phyloP scores from a whole-genome alignment of 2,329 filamentous ascomycete genomes.

The Rhynchosporium agropyri region DNA sequence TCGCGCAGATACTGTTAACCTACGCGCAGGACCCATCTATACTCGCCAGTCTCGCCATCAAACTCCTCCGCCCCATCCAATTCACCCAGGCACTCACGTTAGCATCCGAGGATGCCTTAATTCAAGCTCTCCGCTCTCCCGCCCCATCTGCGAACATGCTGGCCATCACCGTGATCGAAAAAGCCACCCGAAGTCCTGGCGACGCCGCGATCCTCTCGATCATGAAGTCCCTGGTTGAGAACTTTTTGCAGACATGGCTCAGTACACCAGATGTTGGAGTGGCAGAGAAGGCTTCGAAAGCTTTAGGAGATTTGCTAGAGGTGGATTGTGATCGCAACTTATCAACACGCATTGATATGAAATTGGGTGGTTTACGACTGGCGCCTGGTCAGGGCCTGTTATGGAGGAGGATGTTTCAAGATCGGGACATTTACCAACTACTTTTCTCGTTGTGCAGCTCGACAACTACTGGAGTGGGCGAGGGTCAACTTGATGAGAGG shows the following conservation, averaged over 20 bases:
- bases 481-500: constrained; percentile 37
- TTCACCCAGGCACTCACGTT: constrained; percentile 56
- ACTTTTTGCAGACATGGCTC: constrained; percentile 57
- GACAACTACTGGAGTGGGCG: constrained; percentile 29
- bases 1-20: constrained; percentile 55
- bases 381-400: constrained; percentile 51
- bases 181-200: constrained; percentile 52
- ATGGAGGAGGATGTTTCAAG: constrained; percentile 56
- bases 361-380: constrained; percentile 45
- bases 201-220: constrained; percentile 55
- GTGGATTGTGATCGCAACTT: constrained; percentile 52
- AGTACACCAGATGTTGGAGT: constrained; percentile 56
- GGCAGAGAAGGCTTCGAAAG: constrained; percentile 54
- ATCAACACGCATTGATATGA: constrained; percentile 33
- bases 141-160: constrained; percentile 60
- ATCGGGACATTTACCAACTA: constrained; percentile 49
- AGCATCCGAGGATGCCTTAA: constrained; percentile 53
- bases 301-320: constrained; percentile 57
- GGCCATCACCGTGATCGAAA: constrained; percentile 58
- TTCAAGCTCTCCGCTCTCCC: constrained; percentile 56
- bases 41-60: constrained; percentile 56
- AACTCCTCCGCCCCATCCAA: constrained; percentile 56
- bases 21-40: constrained; percentile 54
- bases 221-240: constrained; percentile 52
- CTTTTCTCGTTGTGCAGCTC: constrained; percentile 47